Base-by-base conservation (phyloP, 768 basidiomycete species). In the Trametes cingulata region DNA sequence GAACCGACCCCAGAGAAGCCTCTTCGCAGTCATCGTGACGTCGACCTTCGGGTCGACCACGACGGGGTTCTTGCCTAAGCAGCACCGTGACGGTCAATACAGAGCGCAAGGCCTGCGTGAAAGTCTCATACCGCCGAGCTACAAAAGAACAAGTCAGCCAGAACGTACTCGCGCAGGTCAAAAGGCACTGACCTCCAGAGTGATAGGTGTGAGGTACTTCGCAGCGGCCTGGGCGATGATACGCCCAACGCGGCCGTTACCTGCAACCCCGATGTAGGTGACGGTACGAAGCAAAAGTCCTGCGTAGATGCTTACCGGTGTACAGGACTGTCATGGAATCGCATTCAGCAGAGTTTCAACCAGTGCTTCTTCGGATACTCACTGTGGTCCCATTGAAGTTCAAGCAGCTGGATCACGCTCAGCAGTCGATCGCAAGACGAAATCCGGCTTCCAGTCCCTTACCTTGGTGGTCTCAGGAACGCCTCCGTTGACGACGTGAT, bases 1-100 rank as follows among this genome's bases (percentile, higher is more conserved):
- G 47, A 76, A 73, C 66, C 91, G 91, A n/a, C 91, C 91, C 90
- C 90, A 93, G 36, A 93, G 71, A 43, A 95, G 78, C n/a, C 92
- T 80, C 42, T 80, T 81, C 2, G 90, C 89, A 0, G 86, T 80
- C 5, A 79, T 74, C 57, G 85, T 78, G 50, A 93, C 73, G 68
- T 94, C 86, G 54, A 82, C 85, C 20, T 76, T 78, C 0, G 88
- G 79, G 70, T 93, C 89, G 29, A 67, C 37, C 43, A 95, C 75
- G 19, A 85, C 89, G 1, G 91, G 91, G 1, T 82, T 85, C 71
- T 93, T 91, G 24, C 91, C 75, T 63, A 57, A 52, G 41, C 2
- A 51, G 20, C 7, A 22, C 7, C 17, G 22, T 25, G 1, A 39
- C 14, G 12, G 1, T 17, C 9, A 5, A 22, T 24, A 6, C n/a